Conservation (phyloP, 768 basidiomycete genomes). For the Pleurotus tuber-regium region DNA sequence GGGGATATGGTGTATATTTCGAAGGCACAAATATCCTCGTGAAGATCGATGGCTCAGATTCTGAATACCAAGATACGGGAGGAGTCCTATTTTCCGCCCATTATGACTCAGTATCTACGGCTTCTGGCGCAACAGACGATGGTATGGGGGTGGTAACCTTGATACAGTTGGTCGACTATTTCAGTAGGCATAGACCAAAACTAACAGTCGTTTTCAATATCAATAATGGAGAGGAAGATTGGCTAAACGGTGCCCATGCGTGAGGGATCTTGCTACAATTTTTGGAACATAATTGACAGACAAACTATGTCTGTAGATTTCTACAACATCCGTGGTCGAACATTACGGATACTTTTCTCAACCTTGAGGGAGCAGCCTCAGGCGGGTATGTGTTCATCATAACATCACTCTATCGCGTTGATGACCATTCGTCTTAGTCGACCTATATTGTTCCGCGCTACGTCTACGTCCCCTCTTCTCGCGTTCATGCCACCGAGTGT, state of each 20-base stretch:
- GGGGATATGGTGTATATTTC: conserved; percentile 35
- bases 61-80: conserved; percentile 25
- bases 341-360: conserved; percentile 65
- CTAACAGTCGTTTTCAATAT: conserved; percentile 78
- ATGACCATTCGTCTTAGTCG: conserved; percentile 44
- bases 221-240: conserved; percentile 85
- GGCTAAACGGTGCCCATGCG: conserved; percentile 69
- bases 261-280: conserved; percentile 25
- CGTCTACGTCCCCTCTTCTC: conserved; percentile 53
- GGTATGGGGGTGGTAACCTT: conserved; percentile 71
- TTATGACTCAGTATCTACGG: conserved; percentile 77
- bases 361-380: conserved; percentile 78
- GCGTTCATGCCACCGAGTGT: conserved; percentile 47
- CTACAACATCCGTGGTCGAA: conserved; percentile 75
- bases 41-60: conserved; percentile 33
- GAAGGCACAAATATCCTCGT: conserved; percentile 56
- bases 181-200: conserved; percentile 44
- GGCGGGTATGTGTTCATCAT: conserved; percentile 54
- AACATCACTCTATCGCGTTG: conserved; percentile 5
- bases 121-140: conserved; percentile 74
- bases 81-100: conserved; percentile 78
- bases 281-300: background rate
- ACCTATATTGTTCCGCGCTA: conserved; percentile 73
- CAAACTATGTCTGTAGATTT: conserved; percentile 41
- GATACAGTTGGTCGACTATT: conserved; percentile 60